Evolutionary conservation across 1,284 basidiomycete genomes (phyloP), one percentile per base, ranked within the genome.

Genomic region (Psilocybe mexicana): DNA sequence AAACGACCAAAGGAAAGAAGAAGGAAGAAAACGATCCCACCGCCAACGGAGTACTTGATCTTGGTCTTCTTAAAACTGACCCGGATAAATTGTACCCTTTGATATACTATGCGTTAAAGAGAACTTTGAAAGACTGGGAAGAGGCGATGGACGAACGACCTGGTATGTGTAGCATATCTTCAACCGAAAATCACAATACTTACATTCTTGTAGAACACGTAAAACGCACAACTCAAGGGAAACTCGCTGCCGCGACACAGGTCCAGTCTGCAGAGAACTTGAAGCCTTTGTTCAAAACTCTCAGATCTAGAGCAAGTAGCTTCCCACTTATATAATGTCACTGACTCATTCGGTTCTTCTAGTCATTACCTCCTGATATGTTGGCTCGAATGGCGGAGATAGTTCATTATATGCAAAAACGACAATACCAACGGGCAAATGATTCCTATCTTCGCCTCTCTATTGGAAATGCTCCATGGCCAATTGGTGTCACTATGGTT

Each of bases 401-500:
- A 60, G 92, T 98, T 2, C 92, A 98, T 69, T 80, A 94, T 74
- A 95, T 98, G 92, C 97, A 99, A 72, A 90, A 85, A 64, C 87
- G 97, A 28, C 86, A 96, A 72, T 99, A 99, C 69, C 91, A 97
- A 68, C 85, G 82, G 58, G 97, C 97, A 0, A 99, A 99, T 69
- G 97, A 99, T 71, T 90, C 95, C 0, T 99, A 99, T 73, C 84
- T 99, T 14, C 90, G 96, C 25, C 79, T 99, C 35, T 96, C 93
- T 3, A 99, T 99, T 61, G 97, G 97, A 14, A 99, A 98, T 70
- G 96, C 97, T 0, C 96, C 97, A 1, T 99, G 97, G 97, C 97
- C 97, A 0, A 98, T 99, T 69, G 97, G 97, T 55, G 97, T 99
- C 4, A 99, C 97, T 59, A 96, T 96, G 91, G 96, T 98, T 77